These are phyloP conservation scores for Sphagnum tenellum DNA, from an alignment of 225 moss, liverwort and hornwort species.

Conservation along the genomic window DNA sequence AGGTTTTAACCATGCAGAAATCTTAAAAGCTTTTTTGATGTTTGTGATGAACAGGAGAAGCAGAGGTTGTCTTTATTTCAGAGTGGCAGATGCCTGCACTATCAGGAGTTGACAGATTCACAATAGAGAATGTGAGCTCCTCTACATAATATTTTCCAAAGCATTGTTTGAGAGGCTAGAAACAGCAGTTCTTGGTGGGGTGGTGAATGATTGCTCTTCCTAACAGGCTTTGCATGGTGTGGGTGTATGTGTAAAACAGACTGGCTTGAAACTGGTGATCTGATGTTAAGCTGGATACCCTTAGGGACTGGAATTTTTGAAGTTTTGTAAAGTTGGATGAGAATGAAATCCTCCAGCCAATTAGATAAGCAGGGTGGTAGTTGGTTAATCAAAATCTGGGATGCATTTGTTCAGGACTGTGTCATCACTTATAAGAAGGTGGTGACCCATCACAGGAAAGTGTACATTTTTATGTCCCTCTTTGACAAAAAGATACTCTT, in stretches of 20 bases:
- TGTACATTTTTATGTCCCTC: too few relatives aligned
- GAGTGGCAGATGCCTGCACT: slow-evolving; percentile 44
- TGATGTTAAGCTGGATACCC: too few relatives aligned
- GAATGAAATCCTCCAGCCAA: too few relatives aligned
- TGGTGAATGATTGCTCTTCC: not conserved
- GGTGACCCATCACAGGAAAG: too few relatives aligned
- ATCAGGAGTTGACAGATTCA: slow-evolving; percentile 26
- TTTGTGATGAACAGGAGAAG: slow-evolving; percentile 20
- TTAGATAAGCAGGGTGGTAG: too few relatives aligned
- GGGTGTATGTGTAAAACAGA: not conserved
- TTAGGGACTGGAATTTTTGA: too few relatives aligned
- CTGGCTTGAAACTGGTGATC: not conserved
- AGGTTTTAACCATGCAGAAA: not conserved
- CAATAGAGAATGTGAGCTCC: slow-evolving; percentile 34
- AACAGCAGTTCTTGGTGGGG: not conserved
- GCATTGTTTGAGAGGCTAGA: not conserved
- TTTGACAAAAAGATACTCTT: too few relatives aligned
- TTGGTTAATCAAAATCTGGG: too few relatives aligned
- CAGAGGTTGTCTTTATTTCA: slow-evolving; percentile 27
- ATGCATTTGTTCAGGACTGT: too few relatives aligned
- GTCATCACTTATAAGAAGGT: too few relatives aligned
- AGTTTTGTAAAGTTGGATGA: too few relatives aligned
- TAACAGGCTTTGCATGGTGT: not conserved
- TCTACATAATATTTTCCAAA: not conserved
- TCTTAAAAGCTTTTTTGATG: not conserved